These are phyloP conservation scores for Phyllosticta capitalensis DNA, from an alignment of 2,329 filamentous ascomycete genomes.

Conservation along the genomic window DNA sequence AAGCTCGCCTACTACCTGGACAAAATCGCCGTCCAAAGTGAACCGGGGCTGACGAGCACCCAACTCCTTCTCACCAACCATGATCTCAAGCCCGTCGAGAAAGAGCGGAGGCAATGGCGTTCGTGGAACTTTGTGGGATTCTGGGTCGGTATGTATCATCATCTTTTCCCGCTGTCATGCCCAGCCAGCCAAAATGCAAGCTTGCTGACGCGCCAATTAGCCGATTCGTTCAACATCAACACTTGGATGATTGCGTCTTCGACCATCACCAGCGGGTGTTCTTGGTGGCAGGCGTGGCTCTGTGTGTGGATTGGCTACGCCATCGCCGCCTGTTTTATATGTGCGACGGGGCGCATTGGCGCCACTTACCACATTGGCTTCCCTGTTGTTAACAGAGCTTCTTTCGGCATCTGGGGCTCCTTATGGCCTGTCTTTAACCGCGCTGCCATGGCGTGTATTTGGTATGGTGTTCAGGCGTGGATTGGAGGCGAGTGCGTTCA, in stretches of 20 bases:
- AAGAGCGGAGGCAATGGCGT: slow-evolving; percentile 70
- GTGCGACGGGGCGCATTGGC: slow-evolving; percentile 71
- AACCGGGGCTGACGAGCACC: slow-evolving; percentile 65
- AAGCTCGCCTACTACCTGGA: slow-evolving; percentile 32
- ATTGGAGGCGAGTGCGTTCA: slow-evolving; percentile 76
- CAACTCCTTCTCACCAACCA: slow-evolving; percentile 84
- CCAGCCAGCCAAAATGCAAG: not conserved
- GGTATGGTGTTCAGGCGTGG: slow-evolving; percentile 79
- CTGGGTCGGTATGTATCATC: slow-evolving; percentile 51
- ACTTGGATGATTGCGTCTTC: slow-evolving; percentile 90
- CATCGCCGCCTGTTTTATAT: slow-evolving; percentile 66
- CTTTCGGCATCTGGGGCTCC: slow-evolving; percentile 82
- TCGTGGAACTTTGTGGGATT: slow-evolving; percentile 83
- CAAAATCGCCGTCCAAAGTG: slow-evolving; percentile 63
- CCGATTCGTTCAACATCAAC: slow-evolving; percentile 47
- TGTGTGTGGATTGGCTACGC: slow-evolving; percentile 81
- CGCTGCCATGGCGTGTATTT: slow-evolving; percentile 78
- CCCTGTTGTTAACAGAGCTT: slow-evolving; percentile 66
- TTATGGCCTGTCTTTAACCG: slow-evolving; percentile 85
- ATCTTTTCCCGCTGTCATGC: not conserved
- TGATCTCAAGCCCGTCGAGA: slow-evolving; percentile 73
- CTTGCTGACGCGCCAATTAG: slow-evolving; percentile 16
- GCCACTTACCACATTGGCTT: slow-evolving; percentile 85
- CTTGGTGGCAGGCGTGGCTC: slow-evolving; percentile 76
- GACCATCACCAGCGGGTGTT: slow-evolving; percentile 67